Percentiles rank a stretch among this genome's conserved stretches.
Evolutionary conservation across 73 alveolate genomes (phyloP).

Genomic region (Breviolum minutum): DNA sequence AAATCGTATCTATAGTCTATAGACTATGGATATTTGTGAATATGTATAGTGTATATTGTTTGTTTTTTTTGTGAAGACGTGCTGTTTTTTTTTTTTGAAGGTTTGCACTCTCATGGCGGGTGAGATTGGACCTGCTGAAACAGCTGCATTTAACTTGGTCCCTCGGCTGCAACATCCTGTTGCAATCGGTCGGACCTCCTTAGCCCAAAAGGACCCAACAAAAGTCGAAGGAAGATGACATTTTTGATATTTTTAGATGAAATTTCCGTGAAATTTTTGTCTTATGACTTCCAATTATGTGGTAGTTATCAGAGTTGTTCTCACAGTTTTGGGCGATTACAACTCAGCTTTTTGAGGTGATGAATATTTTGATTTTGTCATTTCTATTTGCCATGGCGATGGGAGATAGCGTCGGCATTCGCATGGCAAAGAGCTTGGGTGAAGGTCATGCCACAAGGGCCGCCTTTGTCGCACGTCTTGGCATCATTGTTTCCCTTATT

Average conservation of each 20-base stretch:
- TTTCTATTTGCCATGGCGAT: constrained; percentile 60
- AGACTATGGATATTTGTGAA: too few relatives aligned
- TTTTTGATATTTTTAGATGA: background rate
- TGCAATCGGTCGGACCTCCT: background rate
- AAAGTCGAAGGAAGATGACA: background rate
- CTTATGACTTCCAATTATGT: background rate
- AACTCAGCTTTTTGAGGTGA: background rate
- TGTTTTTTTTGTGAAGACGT: background rate
- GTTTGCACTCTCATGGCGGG: constrained; percentile 93
- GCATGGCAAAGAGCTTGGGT: constrained; percentile 67
- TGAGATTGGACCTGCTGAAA: constrained; percentile 82
- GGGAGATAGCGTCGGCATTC: constrained; percentile 80
- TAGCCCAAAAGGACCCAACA: background rate
- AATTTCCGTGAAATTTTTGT: too few relatives aligned
- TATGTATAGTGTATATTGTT: too few relatives aligned
- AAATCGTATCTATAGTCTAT: too few relatives aligned
- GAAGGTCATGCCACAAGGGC: constrained; percentile 20
- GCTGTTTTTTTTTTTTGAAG: background rate
- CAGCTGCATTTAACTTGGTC: constrained; percentile 61
- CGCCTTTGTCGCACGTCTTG: constrained; percentile 35
- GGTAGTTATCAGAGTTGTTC: background rate
- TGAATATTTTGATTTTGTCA: constrained; percentile 33
- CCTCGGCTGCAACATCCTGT: background rate
- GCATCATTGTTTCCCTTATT: background rate
- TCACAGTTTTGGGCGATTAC: background rate